Conservation (phyloP, 2,329 filamentous ascomycete genomes). For the Diatrype stigma region DNA sequence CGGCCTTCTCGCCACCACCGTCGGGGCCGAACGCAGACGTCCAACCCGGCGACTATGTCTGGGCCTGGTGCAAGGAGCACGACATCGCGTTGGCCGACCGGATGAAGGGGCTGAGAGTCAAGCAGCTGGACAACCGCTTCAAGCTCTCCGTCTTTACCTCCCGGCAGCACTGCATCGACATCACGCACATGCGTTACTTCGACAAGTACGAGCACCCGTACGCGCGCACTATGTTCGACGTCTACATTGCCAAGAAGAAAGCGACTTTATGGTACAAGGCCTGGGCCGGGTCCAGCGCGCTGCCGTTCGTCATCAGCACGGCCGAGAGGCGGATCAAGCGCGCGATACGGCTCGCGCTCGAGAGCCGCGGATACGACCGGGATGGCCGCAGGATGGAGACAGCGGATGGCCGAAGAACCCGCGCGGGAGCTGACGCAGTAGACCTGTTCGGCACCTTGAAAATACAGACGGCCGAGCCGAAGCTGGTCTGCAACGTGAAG, state of each 20-base stretch:
- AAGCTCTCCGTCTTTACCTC: slow-evolving; percentile 7
- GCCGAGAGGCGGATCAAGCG: slow-evolving; percentile 17
- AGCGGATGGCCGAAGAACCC: slow-evolving; percentile 3
- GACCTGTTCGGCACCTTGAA: slow-evolving; percentile 22
- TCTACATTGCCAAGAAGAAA: slow-evolving; percentile 23
- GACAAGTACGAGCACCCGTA: slow-evolving; percentile 22
- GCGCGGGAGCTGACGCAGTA: too few relatives aligned
- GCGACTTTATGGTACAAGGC: slow-evolving; percentile 21
- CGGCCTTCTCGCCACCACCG: not conserved
- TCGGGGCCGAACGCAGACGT: not conserved
- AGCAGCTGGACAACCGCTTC: slow-evolving; percentile 9
- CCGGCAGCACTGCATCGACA: slow-evolving; percentile 22
- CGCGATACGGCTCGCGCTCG: slow-evolving; percentile 23
- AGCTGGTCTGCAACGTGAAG: slow-evolving; percentile 16
- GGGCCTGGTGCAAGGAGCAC: slow-evolving; percentile 36
- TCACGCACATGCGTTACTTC: slow-evolving; percentile 23
- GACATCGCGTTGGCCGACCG: slow-evolving; percentile 29
- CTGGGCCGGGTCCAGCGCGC: not conserved
- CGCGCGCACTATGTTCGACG: slow-evolving; percentile 22
- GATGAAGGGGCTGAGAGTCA: slow-evolving; percentile 6
- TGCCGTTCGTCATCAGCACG: slow-evolving; percentile 12
- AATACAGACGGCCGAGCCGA: slow-evolving; percentile 9
- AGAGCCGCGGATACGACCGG: slow-evolving; percentile 21
- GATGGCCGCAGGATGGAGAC: slow-evolving; percentile 14
- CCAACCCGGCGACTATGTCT: slow-evolving; percentile 13